Percentiles rank a stretch among this genome's conserved stretches.
phyloP scores from a whole-genome alignment of 2,329 filamentous ascomycete species.

The Camillea tinctor region DNA sequence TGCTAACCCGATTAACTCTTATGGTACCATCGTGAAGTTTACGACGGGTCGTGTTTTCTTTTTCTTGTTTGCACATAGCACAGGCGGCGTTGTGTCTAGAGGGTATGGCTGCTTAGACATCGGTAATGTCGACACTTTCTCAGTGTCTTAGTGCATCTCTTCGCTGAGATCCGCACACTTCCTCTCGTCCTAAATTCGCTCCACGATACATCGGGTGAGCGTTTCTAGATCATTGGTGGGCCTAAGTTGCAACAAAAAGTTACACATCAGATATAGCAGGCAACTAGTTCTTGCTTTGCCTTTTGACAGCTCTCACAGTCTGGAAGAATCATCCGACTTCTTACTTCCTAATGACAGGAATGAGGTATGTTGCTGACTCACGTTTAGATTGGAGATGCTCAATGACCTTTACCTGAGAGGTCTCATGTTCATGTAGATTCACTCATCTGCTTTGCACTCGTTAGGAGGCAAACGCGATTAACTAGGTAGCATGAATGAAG shows the following conservation, averaged over 20 bases:
- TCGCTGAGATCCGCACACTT: slow-evolving; percentile 20
- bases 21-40: slow-evolving; percentile 13
- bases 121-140: slow-evolving; percentile 24
- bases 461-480: slow-evolving; percentile 22
- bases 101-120: slow-evolving; percentile 34
- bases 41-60: slow-evolving; percentile 13
- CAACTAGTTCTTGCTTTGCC: slow-evolving; percentile 8
- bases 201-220: slow-evolving; percentile 8
- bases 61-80: slow-evolving; percentile 29
- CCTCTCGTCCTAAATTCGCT: slow-evolving; percentile 16
- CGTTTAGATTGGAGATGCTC: slow-evolving; percentile 28
- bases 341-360: slow-evolving; percentile 12
- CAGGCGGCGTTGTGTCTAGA: slow-evolving; percentile 36
- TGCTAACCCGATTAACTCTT: slow-evolving; percentile 3
- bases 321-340: slow-evolving; percentile 9
- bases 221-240: slow-evolving; percentile 10
- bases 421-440: slow-evolving; percentile 25
- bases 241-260: slow-evolving; percentile 4
- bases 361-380: slow-evolving; percentile 28
- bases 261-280: slow-evolving; percentile 4
- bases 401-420: slow-evolving; percentile 14
- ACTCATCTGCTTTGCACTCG: slow-evolving; percentile 19
- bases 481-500: slow-evolving; percentile 26
- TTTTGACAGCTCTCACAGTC: slow-evolving; percentile 11
- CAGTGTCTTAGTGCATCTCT: slow-evolving; percentile 22